Evolutionary conservation across 768 basidiomycete genomes (phyloP), one percentile per base, ranked within the genome.

Genomic region (Amanita rimosa): DNA sequence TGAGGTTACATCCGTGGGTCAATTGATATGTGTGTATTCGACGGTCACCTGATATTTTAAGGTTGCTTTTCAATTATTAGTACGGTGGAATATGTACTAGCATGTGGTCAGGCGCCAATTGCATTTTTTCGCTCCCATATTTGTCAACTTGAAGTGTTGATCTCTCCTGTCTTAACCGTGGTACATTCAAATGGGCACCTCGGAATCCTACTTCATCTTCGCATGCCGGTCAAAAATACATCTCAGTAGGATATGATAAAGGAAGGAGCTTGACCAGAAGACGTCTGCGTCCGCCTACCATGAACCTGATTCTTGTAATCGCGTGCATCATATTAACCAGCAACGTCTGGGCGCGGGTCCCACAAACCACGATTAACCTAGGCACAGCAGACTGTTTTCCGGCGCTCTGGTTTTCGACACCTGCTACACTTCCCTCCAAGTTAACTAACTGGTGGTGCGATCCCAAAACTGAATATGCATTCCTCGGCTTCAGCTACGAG

Each of bases 401-500:
- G 1, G 61, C 66, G 11, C 53, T 67, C 11, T 60, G 62, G 8
- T 82, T 81, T 50, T 49, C 51, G n/a, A 78, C 71, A 71, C 79
- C 79, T 2, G 49, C 61, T 0, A 34, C 46, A 6, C 47, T 67
- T 17, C 77, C 78, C 0, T 33, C 54, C 11, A 37, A 55, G 46
- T 51, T 67, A 19, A 56, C 60, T 9, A 55, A 61, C 36, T 75
- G 74, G 74, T 75, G 79, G 81, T 83, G 81, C 58, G 58, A 73
- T 48, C 60, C 63, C 13, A 49, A 58, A 14, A 72, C 72, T 0
- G 81, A 83, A 55, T 79, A 79, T 54, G 81, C 74, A 0, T 83
- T 83, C 60, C 56, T 82, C 38, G 81, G 79, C 1, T 82, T 83
- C 59, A 76, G 77, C 55, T 83, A 83, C 54, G 80, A 81, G 56